Conservation (phyloP, 148 eudicot species). For the Dysphania ambrosioides region DNA sequence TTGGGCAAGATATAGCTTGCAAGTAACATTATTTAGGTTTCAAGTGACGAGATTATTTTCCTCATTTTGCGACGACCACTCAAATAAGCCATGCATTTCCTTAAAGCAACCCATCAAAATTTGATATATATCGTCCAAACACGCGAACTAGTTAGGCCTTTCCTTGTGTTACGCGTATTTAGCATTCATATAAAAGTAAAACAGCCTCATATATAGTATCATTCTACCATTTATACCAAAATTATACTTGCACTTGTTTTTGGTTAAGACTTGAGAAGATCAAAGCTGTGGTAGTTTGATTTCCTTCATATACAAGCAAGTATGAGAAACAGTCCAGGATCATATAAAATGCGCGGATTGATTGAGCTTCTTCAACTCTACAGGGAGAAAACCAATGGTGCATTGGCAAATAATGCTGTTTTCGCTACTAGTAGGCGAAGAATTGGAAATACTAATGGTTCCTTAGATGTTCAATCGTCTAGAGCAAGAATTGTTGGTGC, state of each 20-base stretch:
- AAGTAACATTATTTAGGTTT: slow-evolving; percentile 16
- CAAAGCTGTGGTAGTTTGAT: background rate
- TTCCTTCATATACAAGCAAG: background rate
- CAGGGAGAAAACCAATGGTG: slow-evolving; percentile 12
- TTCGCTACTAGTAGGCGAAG: slow-evolving; percentile 1
- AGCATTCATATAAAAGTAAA: too few relatives aligned
- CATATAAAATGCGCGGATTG: slow-evolving; percentile 30
- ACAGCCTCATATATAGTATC: too few relatives aligned
- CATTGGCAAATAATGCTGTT: background rate
- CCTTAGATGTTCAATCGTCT: background rate
- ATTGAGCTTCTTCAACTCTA: slow-evolving; percentile 26
- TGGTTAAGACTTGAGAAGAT: background rate
- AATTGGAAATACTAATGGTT: background rate
- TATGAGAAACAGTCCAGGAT: slow-evolving; percentile 24
- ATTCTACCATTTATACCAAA: background rate
- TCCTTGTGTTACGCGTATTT: too few relatives aligned
- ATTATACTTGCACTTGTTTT: background rate
- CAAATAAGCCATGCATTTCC: background rate
- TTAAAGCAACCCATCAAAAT: background rate
- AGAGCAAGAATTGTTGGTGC: slow-evolving; percentile 14
- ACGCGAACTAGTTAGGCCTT: slow-evolving; percentile 3
- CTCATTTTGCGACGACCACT: background rate
- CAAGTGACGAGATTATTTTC: slow-evolving; percentile 8
- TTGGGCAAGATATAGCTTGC: slow-evolving; percentile 15
- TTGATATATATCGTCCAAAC: background rate